phyloP scores from a whole-genome alignment of 1,284 basidiomycete species.

The Ceratobasidium papillatum region DNA sequence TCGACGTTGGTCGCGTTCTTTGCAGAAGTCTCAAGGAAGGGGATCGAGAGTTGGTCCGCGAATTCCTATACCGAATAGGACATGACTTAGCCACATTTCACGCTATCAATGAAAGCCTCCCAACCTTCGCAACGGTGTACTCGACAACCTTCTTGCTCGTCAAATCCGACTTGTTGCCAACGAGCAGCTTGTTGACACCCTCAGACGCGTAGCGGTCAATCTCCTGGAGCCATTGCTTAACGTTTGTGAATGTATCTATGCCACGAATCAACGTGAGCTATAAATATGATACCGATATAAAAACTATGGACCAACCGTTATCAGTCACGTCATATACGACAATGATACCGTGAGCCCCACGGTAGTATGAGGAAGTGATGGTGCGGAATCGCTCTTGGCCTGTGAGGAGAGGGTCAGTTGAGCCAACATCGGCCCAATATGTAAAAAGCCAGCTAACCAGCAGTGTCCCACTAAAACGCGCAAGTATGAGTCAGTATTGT shows the following conservation, averaged over 20 bases:
- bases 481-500: slow-evolving; percentile 41
- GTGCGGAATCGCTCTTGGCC: slow-evolving; percentile 98
- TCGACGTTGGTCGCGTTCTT: slow-evolving; percentile 99
- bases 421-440: neutral
- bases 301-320: slow-evolving; percentile 72
- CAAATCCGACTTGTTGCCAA: slow-evolving; percentile 98
- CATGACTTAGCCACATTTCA: slow-evolving; percentile 22
- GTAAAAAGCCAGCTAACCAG: slow-evolving; percentile 60
- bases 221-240: slow-evolving; percentile 99
- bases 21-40: slow-evolving; percentile 98
- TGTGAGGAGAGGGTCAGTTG: slow-evolving; percentile 48
- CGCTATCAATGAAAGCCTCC: slow-evolving; percentile 39
- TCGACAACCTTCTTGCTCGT: slow-evolving; percentile 99
- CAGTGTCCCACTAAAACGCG: slow-evolving; percentile 88
- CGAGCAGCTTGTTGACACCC: slow-evolving; percentile 97
- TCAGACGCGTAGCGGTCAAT: slow-evolving; percentile 99
- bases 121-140: slow-evolving; percentile 93
- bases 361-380: slow-evolving; percentile 97
- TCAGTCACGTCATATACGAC: slow-evolving; percentile 99
- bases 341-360: slow-evolving; percentile 96
- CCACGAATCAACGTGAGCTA: slow-evolving; percentile 2
- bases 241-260: slow-evolving; percentile 94
- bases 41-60: slow-evolving; percentile 92
- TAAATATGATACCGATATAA: neutral
- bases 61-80: slow-evolving; percentile 73